These are phyloP conservation scores for Juglanconis oblonga DNA, from an alignment of 2,329 filamentous ascomycete genomes.

Conservation along the genomic window DNA sequence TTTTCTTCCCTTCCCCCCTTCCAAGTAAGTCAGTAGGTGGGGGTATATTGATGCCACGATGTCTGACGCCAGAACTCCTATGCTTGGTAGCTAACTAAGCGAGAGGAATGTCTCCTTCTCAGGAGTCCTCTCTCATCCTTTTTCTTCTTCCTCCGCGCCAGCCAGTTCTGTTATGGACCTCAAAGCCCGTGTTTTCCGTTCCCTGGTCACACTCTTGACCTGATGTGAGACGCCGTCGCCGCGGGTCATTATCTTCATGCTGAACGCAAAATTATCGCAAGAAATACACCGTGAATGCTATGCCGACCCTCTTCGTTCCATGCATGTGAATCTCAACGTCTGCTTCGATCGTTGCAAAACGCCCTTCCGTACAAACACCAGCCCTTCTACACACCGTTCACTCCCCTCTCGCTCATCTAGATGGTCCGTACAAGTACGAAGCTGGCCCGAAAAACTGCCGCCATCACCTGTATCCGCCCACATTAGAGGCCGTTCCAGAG, in stretches of 20 bases:
- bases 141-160: no score
- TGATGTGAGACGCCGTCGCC: neutral
- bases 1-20: neutral
- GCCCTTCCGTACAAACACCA: neutral
- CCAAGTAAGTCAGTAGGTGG: conserved; percentile 3
- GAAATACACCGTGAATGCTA: conserved; percentile 1
- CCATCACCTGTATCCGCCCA: conserved; percentile 43
- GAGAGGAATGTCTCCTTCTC: neutral
- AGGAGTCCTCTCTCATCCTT: neutral
- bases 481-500: conserved; percentile 36
- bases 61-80: conserved; percentile 11
- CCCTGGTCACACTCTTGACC: neutral
- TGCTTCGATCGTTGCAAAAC: neutral
- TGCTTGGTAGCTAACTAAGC: neutral
- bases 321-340: conserved; percentile 1
- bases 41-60: conserved; percentile 9
- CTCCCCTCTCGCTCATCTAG: neutral
- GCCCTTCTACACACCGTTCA: conserved; percentile 1
- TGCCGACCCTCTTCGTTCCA: neutral
- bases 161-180: neutral
- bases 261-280: neutral
- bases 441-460: neutral
- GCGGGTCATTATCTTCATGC: neutral
- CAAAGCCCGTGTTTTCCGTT: neutral
- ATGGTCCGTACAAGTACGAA: neutral